Conservation (phyloP, 2,329 filamentous ascomycete species). For the Scorias spongiosa region DNA sequence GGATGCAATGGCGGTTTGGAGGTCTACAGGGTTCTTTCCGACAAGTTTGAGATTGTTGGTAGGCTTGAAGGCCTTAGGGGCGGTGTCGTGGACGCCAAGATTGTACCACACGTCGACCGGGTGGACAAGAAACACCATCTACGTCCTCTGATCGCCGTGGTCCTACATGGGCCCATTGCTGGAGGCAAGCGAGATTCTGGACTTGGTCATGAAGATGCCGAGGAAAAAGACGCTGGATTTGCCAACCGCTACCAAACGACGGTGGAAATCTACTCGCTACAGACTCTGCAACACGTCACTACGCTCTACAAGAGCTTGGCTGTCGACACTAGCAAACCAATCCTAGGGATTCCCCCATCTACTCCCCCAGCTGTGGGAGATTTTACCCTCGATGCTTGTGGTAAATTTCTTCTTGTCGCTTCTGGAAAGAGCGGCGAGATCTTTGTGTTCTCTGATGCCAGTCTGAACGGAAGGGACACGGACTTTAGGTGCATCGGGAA, state of each 20-base stretch:
- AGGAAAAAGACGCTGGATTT: constrained; percentile 17
- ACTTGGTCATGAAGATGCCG: constrained; percentile 19
- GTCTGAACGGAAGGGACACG: constrained; percentile 15
- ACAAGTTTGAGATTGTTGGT: constrained; percentile 53
- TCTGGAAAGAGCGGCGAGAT: constrained; percentile 79
- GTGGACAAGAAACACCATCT: constrained; percentile 12
- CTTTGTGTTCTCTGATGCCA: constrained; percentile 47
- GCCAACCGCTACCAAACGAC: constrained; percentile 52
- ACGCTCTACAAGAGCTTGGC: constrained; percentile 59
- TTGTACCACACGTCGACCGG: constrained; percentile 43
- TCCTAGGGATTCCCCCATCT: constrained; percentile 1
- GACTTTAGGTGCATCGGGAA: constrained; percentile 63
- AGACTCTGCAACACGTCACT: constrained; percentile 54
- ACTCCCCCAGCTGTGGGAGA: constrained; percentile 57
- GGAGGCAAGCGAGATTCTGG: constrained; percentile 24
- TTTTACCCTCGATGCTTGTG: constrained; percentile 57
- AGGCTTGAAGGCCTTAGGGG: constrained; percentile 65
- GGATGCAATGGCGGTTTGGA: constrained; percentile 71
- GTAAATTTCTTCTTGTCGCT: constrained; percentile 55
- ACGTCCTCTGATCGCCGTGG: constrained; percentile 62
- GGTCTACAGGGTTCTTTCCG: constrained; percentile 57
- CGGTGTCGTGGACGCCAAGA: constrained; percentile 66
- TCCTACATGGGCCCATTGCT: constrained; percentile 61
- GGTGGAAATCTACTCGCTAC: constrained; percentile 77
- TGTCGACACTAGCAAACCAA: constrained; percentile 27